Evolutionary conservation across 2,329 filamentous ascomycete species (phyloP), one percentile per base, ranked within the genome.

Genomic region (Xylaria sp.): DNA sequence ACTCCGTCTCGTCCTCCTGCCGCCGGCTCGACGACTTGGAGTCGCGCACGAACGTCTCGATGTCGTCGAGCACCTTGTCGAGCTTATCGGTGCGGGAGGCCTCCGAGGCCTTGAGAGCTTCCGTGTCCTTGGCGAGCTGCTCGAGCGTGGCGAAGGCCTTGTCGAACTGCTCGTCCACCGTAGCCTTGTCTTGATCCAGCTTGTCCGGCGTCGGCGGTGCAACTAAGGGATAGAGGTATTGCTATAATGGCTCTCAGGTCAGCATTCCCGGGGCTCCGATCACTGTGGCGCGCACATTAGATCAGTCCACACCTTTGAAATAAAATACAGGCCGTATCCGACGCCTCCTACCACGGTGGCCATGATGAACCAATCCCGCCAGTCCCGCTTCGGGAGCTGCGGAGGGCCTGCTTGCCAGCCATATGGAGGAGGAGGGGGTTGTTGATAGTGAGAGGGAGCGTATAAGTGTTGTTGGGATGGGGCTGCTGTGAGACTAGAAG

Each of bases 281-380:
- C 9, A 19, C 3, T 3, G 19, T 48, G 47, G 19, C 4, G 16
- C 19, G n/a, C 34, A n/a, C 3, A 34, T 2, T 52, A 4, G 42
- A 37, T 58, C 8, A 13, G 55, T 42, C 6, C 4, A 44, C 78
- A 91, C 89, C 84, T 95, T 95, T 62, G 92, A 90, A 13, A 97
- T 83, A 65, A 88, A 84, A 72, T 94, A 99, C 19, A 96, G 76
- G 0, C 92, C 93, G 70, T 97, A 97, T 46, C 91, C 83, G 18
- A 97, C 87, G 53, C 92, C 91, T 59, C 92, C 89, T 63, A 95
- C 88, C 10, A 97, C 90, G 0, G 94, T 99, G 6, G 94, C 94
- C 91, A 97, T 96, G 75, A 99, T 97, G 76, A 99, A 99, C 90
- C 92, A 97, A 73, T 99, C 94, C 63, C 95, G 84, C 94, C 94